Conservation (phyloP, 441 rosid genomes). For the Jatropha multifida region DNA sequence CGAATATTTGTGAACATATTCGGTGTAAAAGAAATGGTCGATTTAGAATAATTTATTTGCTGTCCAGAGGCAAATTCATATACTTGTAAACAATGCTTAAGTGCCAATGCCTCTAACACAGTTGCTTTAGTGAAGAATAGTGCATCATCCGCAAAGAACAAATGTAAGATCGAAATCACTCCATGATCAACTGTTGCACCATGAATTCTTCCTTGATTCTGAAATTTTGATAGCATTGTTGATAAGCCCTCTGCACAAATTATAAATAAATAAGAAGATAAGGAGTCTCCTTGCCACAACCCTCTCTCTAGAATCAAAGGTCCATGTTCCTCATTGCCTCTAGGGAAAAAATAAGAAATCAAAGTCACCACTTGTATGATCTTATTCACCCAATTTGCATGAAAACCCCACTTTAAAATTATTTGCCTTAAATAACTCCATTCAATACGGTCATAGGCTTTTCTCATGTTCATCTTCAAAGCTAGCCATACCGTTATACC, state of each 20-base stretch:
- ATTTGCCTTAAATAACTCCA: not conserved
- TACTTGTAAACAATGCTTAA: not conserved
- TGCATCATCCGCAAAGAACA: not conserved
- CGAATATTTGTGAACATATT: not conserved
- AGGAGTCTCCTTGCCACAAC: not conserved
- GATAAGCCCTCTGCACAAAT: not conserved
- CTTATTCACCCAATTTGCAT: not conserved
- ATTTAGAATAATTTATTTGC: not conserved
- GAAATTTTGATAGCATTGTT: not conserved
- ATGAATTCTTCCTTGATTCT: not conserved
- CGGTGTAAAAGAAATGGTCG: not conserved
- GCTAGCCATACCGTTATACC: not conserved
- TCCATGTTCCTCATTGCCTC: not conserved
- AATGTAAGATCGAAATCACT: not conserved
- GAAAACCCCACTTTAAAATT: not conserved
- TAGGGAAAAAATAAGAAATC: not conserved
- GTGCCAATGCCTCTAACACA: not conserved
- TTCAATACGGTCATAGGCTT: not conserved
- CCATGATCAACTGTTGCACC: not conserved
- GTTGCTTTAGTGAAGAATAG: not conserved
- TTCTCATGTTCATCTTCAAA: not conserved
- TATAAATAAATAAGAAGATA: not conserved
- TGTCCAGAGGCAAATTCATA: not conserved
- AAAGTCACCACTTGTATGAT: not conserved
- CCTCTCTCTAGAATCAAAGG: not conserved